Conservation (phyloP, 352 stramenopile genomes). For the Phytopythium vexans region DNA sequence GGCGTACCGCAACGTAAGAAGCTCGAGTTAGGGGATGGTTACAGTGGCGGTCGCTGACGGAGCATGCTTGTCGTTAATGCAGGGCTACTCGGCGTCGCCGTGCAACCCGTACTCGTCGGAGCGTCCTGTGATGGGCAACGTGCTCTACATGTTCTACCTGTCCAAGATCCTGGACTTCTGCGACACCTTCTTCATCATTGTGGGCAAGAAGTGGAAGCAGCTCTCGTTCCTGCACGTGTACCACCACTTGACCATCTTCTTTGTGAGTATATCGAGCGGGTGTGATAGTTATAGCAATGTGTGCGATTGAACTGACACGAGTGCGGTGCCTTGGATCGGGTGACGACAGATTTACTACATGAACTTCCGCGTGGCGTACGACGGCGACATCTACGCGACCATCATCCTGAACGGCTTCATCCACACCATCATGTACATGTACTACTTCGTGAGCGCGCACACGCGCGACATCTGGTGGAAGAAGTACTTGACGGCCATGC, state of each 20-base stretch:
- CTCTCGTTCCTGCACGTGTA: slow-evolving; percentile 97
- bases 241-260: slow-evolving; percentile 95
- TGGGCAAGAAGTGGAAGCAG: slow-evolving; percentile 96
- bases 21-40: too few species aligned
- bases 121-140: slow-evolving; percentile 86
- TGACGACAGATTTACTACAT: slow-evolving; percentile 81
- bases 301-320: too few species aligned
- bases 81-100: slow-evolving; percentile 73
- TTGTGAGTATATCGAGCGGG: slow-evolving; percentile 31
- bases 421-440: slow-evolving; percentile 98
- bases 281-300: too few species aligned
- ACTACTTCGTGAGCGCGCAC: slow-evolving; percentile 97
- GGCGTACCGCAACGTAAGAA: slow-evolving; percentile 79
- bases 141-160: slow-evolving; percentile 96
- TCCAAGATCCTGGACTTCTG: slow-evolving; percentile 91
- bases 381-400: slow-evolving; percentile 96
- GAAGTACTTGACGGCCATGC: slow-evolving; percentile 91
- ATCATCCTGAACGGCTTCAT: slow-evolving; percentile 96
- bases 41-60: too few species aligned
- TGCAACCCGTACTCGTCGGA: slow-evolving; percentile 87
- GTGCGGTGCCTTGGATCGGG: too few species aligned
- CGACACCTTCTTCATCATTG: slow-evolving; percentile 95
- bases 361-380: slow-evolving; percentile 91
- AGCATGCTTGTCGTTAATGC: not conserved
- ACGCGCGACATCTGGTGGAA: slow-evolving; percentile 97